Evolutionary conservation across 2,329 filamentous ascomycete species (phyloP).

Genomic region (Aspergillus neoniger): DNA sequence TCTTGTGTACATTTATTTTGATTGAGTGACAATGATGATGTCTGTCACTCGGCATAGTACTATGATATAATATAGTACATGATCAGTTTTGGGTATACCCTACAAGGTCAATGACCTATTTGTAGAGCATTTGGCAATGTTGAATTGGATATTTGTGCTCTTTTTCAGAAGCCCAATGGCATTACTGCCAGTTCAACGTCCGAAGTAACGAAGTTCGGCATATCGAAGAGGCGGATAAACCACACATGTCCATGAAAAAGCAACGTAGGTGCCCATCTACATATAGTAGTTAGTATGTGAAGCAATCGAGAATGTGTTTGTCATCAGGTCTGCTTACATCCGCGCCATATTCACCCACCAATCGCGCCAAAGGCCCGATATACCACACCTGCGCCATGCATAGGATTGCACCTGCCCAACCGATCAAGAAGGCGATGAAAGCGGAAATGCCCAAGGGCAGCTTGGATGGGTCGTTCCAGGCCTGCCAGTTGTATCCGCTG

Average conservation of each 20-base stretch:
- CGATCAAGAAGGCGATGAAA: slow-evolving; percentile 61
- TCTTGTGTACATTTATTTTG: no score
- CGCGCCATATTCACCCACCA: slow-evolving; percentile 59
- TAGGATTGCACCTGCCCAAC: slow-evolving; percentile 66
- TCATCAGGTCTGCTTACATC: slow-evolving; percentile 47
- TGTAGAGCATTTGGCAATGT: no score
- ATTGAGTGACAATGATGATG: no score
- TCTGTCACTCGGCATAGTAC: no score
- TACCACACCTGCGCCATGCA: slow-evolving; percentile 73
- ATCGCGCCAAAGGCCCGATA: slow-evolving; percentile 61
- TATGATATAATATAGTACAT: no score
- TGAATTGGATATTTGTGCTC: no score
- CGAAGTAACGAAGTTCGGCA: slow-evolving; percentile 53
- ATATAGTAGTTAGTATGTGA: background rate
- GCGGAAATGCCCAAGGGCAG: slow-evolving; percentile 66
- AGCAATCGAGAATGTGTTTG: no score
- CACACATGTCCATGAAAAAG: slow-evolving; percentile 60
- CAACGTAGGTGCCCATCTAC: slow-evolving; percentile 61
- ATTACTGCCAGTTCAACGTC: slow-evolving; percentile 36
- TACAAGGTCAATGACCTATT: no score
- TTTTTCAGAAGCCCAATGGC: background rate
- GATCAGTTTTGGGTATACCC: no score
- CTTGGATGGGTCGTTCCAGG: slow-evolving; percentile 61
- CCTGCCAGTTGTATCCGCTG: slow-evolving; percentile 59
- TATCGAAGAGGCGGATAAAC: slow-evolving; percentile 58